Conservation (phyloP, 768 basidiomycete genomes). For the Phaeolepiota aurea region DNA sequence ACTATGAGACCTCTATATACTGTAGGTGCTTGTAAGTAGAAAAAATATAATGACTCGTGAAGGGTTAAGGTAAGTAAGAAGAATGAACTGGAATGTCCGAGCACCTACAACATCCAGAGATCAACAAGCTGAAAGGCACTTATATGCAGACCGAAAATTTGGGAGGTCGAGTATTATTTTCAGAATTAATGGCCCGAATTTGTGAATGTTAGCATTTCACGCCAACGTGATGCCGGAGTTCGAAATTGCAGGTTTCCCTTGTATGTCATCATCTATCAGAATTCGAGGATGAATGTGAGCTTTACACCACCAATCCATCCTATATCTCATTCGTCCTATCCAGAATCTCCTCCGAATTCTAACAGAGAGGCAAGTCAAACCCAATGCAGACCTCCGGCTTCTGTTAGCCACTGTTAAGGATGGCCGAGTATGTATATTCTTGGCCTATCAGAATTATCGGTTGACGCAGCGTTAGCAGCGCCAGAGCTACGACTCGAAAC, state of each 20-base stretch:
- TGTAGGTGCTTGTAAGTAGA: no score
- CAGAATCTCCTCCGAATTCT: slow-evolving; percentile 89
- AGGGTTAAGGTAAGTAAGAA: no score
- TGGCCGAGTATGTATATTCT: slow-evolving; percentile 57
- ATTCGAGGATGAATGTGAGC: slow-evolving; percentile 38
- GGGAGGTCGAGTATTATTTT: no score
- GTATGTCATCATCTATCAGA: slow-evolving; percentile 10
- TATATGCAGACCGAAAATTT: no score
- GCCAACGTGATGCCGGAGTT: slow-evolving; percentile 12
- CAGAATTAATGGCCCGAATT: no score
- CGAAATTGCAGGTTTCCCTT: slow-evolving; percentile 4
- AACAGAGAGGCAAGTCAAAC: slow-evolving; percentile 66
- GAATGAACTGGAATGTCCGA: no score
- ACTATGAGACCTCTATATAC: no score
- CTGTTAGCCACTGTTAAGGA: slow-evolving; percentile 83
- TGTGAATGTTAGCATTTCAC: no score
- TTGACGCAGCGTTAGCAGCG: slow-evolving; percentile 17
- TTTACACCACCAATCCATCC: slow-evolving; percentile 15
- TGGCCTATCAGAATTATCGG: slow-evolving; percentile 9
- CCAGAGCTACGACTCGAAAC: slow-evolving; percentile 55
- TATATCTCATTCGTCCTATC: slow-evolving; percentile 4
- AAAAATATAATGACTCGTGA: no score
- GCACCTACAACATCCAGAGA: no score
- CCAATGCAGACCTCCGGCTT: slow-evolving; percentile 69
- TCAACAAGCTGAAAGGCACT: no score